These are phyloP conservation scores for Fomes fomentarius DNA, from an alignment of 1,284 basidiomycete genomes.

Conservation along the genomic window DNA sequence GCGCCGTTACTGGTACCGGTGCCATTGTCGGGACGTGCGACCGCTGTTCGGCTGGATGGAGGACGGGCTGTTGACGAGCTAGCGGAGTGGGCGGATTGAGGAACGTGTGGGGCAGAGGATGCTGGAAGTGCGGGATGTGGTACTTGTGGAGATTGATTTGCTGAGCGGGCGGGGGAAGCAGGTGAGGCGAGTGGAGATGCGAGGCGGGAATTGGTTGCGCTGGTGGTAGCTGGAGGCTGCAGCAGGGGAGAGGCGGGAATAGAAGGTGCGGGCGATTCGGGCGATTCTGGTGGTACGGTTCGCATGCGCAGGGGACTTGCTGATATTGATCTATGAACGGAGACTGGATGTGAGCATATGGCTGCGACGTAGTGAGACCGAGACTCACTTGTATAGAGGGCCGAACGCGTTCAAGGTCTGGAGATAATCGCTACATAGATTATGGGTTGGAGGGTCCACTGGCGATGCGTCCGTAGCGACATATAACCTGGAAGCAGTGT, in stretches of 20 bases:
- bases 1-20: too few species aligned
- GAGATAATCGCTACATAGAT: conserved; percentile 90
- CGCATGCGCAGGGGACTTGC: conserved; percentile 30
- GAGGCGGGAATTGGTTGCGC: conserved; percentile 8
- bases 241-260: conserved; percentile 17
- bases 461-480: conserved; percentile 93
- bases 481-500: conserved; percentile 84
- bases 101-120: neutral
- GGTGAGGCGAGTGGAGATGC: conserved; percentile 13
- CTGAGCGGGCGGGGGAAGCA: conserved; percentile 1
- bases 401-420: conserved; percentile 87
- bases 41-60: neutral
- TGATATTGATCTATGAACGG: conserved; percentile 31
- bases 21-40: too few species aligned
- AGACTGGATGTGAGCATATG: neutral
- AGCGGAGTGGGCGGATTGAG: neutral
- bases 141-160: neutral
- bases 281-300: conserved; percentile 1
- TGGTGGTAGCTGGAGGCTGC: conserved; percentile 5
- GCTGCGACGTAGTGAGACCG: too few species aligned
- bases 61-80: conserved; percentile 29
- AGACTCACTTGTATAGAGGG: conserved; percentile 79
- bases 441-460: conserved; percentile 87
- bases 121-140: conserved; percentile 9
- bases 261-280: conserved; percentile 14